These are phyloP conservation scores for Tetraselmis chui DNA, from an alignment of 139 green algal species.

Conservation along the genomic window DNA sequence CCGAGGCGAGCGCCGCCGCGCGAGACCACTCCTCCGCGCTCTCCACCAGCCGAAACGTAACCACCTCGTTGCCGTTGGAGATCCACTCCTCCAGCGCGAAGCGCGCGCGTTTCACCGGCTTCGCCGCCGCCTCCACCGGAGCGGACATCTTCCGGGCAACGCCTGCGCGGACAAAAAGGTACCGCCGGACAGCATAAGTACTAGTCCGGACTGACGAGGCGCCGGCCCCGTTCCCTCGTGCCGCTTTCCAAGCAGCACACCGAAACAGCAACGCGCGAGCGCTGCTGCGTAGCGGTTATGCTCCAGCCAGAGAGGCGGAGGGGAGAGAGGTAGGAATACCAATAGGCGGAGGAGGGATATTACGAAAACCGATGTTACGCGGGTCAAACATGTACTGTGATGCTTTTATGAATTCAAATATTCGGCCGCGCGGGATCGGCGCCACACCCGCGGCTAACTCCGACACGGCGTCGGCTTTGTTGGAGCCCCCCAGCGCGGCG, in stretches of 20 bases:
- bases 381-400: no score
- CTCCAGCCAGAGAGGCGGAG: no score
- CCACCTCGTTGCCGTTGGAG: conserved; percentile 6
- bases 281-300: no score
- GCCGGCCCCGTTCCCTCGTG: no score
- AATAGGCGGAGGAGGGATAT: no score
- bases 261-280: no score
- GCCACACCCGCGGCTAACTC: background rate
- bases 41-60: conserved; percentile 7
- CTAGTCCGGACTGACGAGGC: no score
- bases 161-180: background rate
- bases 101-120: background rate
- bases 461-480: background rate
- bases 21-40: background rate
- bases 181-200: background rate
- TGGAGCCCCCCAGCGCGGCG: background rate
- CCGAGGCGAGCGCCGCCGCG: background rate
- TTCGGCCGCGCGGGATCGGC: no score
- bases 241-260: no score
- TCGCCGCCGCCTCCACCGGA: background rate
- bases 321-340: no score
- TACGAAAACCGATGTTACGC: no score
- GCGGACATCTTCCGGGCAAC: background rate
- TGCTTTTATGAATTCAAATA: no score
- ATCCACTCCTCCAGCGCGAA: conserved; percentile 3